phyloP scores from a whole-genome alignment of 2,329 filamentous ascomycete genomes.

The Leptodontidium sp. region DNA sequence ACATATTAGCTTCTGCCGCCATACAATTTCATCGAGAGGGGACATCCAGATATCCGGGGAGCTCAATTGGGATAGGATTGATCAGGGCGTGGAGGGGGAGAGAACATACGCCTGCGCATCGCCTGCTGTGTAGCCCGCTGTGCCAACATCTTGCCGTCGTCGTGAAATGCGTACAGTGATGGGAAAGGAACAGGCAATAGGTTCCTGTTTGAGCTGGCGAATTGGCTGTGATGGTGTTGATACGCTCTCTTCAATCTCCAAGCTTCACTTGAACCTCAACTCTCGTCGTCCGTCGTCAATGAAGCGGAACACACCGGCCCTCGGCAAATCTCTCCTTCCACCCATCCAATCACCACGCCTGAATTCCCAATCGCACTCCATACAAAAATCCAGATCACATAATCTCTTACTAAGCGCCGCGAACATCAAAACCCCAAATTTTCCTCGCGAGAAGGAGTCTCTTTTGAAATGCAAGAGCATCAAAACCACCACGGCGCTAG shows the following conservation, averaged over 20 bases:
- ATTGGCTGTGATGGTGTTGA: neutral
- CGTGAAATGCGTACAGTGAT: constrained; percentile 10
- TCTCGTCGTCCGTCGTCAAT: constrained; percentile 38
- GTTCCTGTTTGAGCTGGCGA: neutral
- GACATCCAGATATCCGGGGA: no score
- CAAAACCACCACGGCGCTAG: constrained; percentile 45
- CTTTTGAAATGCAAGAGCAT: constrained; percentile 42
- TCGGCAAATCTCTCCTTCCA: constrained; percentile 12
- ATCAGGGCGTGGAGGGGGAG: neutral
- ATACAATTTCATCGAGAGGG: neutral
- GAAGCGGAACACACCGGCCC: constrained; percentile 34
- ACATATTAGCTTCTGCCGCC: constrained; percentile 11
- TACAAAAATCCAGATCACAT: neutral
- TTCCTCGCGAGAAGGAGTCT: constrained; percentile 24
- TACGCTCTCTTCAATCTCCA: constrained; percentile 17
- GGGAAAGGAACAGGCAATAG: neutral
- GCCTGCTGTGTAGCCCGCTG: constrained; percentile 54
- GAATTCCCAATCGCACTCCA: constrained; percentile 29
- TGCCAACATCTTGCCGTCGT: constrained; percentile 51
- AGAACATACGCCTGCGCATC: constrained; percentile 51
- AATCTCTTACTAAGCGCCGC: neutral
- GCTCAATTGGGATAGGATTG: no score
- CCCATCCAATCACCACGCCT: constrained; percentile 33
- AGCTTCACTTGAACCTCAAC: constrained; percentile 9
- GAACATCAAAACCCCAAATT: constrained; percentile 24